A percentile compares a stretch with the other conserved stretches of the same genome.
These are phyloP conservation scores for Elongisporangium undulatum DNA, from an alignment of 352 stramenopile species.

Conservation along the genomic window DNA sequence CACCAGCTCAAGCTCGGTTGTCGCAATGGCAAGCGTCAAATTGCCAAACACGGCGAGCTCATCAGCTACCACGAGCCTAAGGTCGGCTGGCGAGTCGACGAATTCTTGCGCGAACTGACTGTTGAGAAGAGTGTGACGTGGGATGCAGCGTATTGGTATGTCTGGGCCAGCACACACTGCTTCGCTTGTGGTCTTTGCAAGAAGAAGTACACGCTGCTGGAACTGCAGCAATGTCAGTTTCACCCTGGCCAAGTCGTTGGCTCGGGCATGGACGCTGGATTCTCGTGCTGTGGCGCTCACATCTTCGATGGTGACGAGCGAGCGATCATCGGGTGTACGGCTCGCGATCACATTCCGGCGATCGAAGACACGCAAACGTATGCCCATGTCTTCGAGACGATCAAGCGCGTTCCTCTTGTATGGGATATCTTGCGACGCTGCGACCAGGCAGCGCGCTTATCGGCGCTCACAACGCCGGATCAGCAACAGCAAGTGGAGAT, in stretches of 20 bases:
- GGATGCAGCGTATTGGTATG: slow-evolving; percentile 72
- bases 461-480: neutral
- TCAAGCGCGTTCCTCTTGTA: slow-evolving; percentile 22
- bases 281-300: slow-evolving; percentile 38
- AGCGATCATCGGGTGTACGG: slow-evolving; percentile 35
- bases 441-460: neutral
- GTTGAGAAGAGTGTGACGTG: slow-evolving; percentile 44
- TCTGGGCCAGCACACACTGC: slow-evolving; percentile 63
- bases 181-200: slow-evolving; percentile 54
- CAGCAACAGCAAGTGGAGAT: neutral
- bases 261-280: slow-evolving; percentile 33
- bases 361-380: neutral
- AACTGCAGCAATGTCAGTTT: slow-evolving; percentile 39
- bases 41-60: slow-evolving; percentile 48
- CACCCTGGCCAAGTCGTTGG: slow-evolving; percentile 39
- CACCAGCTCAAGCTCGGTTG: slow-evolving; percentile 25
- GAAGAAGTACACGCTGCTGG: slow-evolving; percentile 29
- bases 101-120: slow-evolving; percentile 35
- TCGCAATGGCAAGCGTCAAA: slow-evolving; percentile 23
- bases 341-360: slow-evolving; percentile 24
- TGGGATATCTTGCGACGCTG: slow-evolving; percentile 32
- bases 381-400: slow-evolving; percentile 10
- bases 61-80: slow-evolving; percentile 37
- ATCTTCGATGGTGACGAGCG: slow-evolving; percentile 50
- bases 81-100: slow-evolving; percentile 34